Percentiles rank a stretch among this genome's conserved stretches.
phyloP scores from a whole-genome alignment of 495 filamentous ascomycete species.

The Schizothecium vesticola region DNA sequence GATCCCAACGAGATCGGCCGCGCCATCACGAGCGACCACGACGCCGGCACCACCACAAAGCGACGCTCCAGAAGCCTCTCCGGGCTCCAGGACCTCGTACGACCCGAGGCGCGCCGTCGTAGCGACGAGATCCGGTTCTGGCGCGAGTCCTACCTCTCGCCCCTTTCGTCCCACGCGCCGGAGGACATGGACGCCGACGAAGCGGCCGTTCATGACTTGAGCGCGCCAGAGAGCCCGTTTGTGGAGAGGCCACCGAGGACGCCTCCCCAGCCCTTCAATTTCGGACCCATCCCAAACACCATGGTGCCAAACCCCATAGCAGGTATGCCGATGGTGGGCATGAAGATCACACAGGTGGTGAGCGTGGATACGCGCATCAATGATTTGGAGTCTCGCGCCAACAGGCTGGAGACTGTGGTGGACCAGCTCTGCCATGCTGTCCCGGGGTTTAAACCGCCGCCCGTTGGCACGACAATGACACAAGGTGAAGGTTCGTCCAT shows the following conservation, averaged over 20 bases:
- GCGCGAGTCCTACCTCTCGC: conserved; percentile 50
- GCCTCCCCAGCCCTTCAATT: conserved; percentile 50
- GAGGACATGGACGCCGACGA: conserved; percentile 38
- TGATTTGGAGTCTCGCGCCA: conserved; percentile 39
- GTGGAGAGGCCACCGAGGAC: conserved; percentile 33
- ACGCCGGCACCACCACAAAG: conserved; percentile 20
- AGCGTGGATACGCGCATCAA: conserved; percentile 46
- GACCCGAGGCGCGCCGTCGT: conserved; percentile 35
- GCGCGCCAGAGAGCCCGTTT: conserved; percentile 27
- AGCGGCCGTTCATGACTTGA: conserved; percentile 28
- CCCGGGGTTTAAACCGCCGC: conserved; percentile 30
- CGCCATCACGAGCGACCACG: conserved; percentile 46
- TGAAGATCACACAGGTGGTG: conserved; percentile 51
- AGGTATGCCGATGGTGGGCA: conserved; percentile 43
- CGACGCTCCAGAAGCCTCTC: conserved; percentile 51
- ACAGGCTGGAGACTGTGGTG: conserved; percentile 45
- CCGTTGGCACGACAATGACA: conserved; percentile 20
- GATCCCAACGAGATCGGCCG: conserved; percentile 47
- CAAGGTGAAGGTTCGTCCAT: neutral
- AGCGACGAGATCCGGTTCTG: conserved; percentile 56
- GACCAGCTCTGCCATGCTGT: conserved; percentile 38
- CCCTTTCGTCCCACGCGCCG: conserved; percentile 41
- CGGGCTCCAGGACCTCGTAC: conserved; percentile 39
- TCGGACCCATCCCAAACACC: conserved; percentile 38
- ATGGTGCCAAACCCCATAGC: conserved; percentile 40